Base-by-base conservation (phyloP, 768 basidiomycete species). In the Coprinopsis cinerea region DNA sequence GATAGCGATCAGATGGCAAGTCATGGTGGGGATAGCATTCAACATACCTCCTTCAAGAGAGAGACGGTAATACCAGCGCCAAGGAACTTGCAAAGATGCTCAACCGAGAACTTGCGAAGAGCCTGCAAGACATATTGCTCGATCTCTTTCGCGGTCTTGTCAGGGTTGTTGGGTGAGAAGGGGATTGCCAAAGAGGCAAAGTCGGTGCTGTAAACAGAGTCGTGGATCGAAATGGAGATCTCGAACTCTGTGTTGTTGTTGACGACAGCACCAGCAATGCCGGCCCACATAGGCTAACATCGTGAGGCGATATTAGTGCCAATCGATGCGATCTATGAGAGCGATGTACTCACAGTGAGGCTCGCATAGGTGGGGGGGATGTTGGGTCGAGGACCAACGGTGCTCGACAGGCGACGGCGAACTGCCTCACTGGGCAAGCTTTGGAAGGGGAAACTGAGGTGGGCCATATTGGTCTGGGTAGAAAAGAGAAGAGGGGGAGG, bases 271-370 rank as follows among this genome's bases (percentile, higher is more conserved):
- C 85, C 86, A 2, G 87, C 83, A 44, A 90, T 74, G 58, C 86
- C 89, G 53, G 83, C 86, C 88, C 88, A 92, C 88, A 92, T 89
- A 18, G 88, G 85, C 88, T 91, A 61, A 30, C n/a, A n/a, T n/a
- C n/a, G n/a, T 60, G 32, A 58, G 47, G 57, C 32, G 43, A 30
- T 47, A 48, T 14, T 57, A n/a, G 47, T 49, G 44, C 40, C 47
- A 37, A 35, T 44, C 34, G 44, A 47, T 47, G 47, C 44, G 42
- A 46, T 55, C 32, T 37, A 25, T 24, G 48, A 41, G 45, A 18
- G 37, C 37, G n/a, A 43, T 44, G 23, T 47, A 68, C 81, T 66
- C 59, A 88, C 87, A 52, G 79, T 82, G 57, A 88, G 75, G 56
- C 79, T 83, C 52, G 83, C 71, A 62, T 75, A 85, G 20, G 75